Evolutionary conservation across 73 alveolate genomes (phyloP), one percentile per base, ranked within the genome.

Genomic region (Stentor coeruleus): DNA sequence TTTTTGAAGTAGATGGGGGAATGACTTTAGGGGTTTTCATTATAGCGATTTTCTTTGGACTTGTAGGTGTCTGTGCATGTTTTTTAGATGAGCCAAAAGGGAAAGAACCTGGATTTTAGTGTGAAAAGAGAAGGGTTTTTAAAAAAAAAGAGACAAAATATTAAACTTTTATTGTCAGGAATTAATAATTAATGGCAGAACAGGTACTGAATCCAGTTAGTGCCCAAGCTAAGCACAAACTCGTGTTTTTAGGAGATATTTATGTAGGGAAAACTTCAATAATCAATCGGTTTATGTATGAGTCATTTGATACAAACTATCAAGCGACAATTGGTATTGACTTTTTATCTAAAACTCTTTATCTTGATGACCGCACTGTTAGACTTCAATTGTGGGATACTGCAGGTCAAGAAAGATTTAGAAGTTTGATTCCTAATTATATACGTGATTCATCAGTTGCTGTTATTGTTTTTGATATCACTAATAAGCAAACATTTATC

Each of bases 271-370:
- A 91, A 84, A 91, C 97, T 36, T 89, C 95, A 1, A 88, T 91
- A 20, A 91, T 91, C 28, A 81, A 84, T 58, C 85, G 97, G 42
- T 91, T 91, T 55, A 91, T 91, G 92, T 86, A 86, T 35, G 97
- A 91, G 57, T 77, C 97, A 20, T 91, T 91, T 76, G 97, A 91
- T 84, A 33, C 76, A 39, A 59, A 82, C 58, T 75, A 39, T 39
- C 83, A 95, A 91, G 98, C 99, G 11, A 93, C 99, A 41, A 97
- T 97, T 59, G 99, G 99, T 20, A 97, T 97, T 2, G 99, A 97
- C 88, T 97, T 97, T 84, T 88, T 97, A 87, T 94, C 99, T 0
- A 94, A 97, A 91, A 93, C 98, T 59, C 84, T 95, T 75, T 91
- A 91, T 87, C 94, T 91, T 40, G 98, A 95, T 73, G 98, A 95